phyloP scores from a whole-genome alignment of 1,139 yeast genomes.

The Saccharomyces pastorianus region DNA sequence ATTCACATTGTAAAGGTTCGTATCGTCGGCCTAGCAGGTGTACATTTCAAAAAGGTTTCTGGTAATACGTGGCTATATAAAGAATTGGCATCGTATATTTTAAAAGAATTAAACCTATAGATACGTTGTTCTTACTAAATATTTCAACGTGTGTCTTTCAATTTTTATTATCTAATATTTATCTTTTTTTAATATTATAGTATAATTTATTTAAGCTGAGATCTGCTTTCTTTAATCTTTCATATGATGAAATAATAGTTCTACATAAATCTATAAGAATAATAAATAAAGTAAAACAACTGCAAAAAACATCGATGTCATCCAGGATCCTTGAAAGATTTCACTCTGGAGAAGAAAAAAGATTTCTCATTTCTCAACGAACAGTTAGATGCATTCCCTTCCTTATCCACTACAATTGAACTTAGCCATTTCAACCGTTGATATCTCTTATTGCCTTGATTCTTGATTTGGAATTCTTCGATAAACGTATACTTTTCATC shows the following conservation, averaged over 20 bases:
- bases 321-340: constrained; percentile 32
- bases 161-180: background rate
- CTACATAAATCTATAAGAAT: background rate
- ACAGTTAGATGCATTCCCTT: constrained; percentile 48
- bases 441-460: constrained; percentile 51
- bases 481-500: constrained; percentile 56
- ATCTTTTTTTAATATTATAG: background rate
- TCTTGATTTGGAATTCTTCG: constrained; percentile 51
- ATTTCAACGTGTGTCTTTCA: background rate
- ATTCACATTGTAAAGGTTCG: constrained; percentile 91
- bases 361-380: constrained; percentile 65
- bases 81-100: constrained; percentile 77
- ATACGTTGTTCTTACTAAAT: background rate
- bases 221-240: background rate
- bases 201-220: background rate
- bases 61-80: constrained; percentile 96
- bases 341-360: constrained; percentile 61
- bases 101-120: constrained; percentile 64
- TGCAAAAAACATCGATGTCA: background rate
- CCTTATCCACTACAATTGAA: constrained; percentile 50
- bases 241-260: background rate
- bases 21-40: constrained; percentile 85
- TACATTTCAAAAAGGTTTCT: constrained; percentile 83
- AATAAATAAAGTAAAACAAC: background rate
- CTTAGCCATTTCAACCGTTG: constrained; percentile 61